Base-by-base conservation (phyloP, 352 stramenopile genomes). In the Pythium coloratum region DNA sequence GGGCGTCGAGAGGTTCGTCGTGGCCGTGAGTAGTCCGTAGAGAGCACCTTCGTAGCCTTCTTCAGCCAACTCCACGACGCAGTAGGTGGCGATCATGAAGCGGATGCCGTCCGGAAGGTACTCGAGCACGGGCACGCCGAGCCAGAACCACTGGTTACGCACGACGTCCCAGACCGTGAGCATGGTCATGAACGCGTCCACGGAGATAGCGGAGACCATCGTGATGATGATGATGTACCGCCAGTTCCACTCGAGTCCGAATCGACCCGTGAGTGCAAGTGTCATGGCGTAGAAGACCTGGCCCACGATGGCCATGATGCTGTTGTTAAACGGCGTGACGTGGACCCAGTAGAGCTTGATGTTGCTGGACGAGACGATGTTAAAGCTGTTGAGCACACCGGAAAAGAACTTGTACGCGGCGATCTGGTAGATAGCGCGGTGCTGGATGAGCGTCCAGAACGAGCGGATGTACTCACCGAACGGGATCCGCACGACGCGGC, bases 21-120 rank as follows among this genome's bases (percentile, higher is more conserved):
- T 57, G 18, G 73, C 73, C 9, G 73, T 80, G 18, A 76, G 33
- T 8, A 80, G 61, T n/a, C 70, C 73, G 55, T 76, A 69, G n/a
- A 65, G 14, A 6, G 49, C 38, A 1, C 55, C 49, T 59, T 42
- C 33, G 65, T 59, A 46, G 6, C 69, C 69, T 20, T 54, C 51
- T 42, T 63, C 40, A 24, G 60, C 26, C 9, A 76, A 59, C 57
- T 76, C 69, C 10, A 72, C 65, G 34, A 67, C 60, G 42, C 66
- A 59, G 47, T 67, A 72, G 10, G 50, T 67, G 12, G 59, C 59
- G 38, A 76, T 60, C 28, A 76, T 69, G 62, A 72, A 76, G 14
- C 65, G 64, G 30, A 72, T 55, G 36, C 65, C 60, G 24, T 66
- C 30, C 14, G 69, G 64, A 14, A 76, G 32, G 38, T 72, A 62